Evolutionary conservation across 345 rosid species (phyloP), one percentile per base, ranked within the genome.

Genomic region (Salix koriyanagi): DNA sequence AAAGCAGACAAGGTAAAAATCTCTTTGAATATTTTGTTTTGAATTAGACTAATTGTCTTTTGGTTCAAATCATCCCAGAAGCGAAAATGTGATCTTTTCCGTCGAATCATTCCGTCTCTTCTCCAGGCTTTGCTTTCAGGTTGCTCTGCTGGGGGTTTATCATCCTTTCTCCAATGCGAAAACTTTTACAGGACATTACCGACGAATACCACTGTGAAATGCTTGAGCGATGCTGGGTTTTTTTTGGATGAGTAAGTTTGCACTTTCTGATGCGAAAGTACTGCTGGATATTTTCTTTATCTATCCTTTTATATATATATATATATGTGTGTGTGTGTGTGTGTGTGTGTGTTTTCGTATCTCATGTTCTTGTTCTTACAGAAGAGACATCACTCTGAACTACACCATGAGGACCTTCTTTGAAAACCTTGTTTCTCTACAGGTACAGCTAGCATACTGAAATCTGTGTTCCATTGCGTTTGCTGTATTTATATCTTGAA

Each of bases 111-210:
- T 52, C 44, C 11, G 39, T 71, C 12, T 61, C 66, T 66, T 71
- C 75, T 21, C 4, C 65, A 96, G 99, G 99, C 97, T 77, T 85
- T 96, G 90, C 91, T 96, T 62, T 91, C 98, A 66, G 99, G 99
- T 76, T 96, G 99, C 88, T 96, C 99, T 70, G 99, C 99, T 64
- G 99, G 99, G 65, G 99, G 98, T 73, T 85, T 96, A 64, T 89
- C 99, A 12, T 69, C 89, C 66, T 91, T 96, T 80, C 54, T 89
- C 78, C 98, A 91, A 54, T 93, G 99, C 60, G 94, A 93, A 74
- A 84, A 82, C 70, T 90, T 96, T 81, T 67, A 91, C 16, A 82
- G 76, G 44, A 83, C 82, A 80, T 84, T 96, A 70, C 94, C 99
- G 0, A 73, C 66, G 50, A 86, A 79, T 67, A 84, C 98, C 56